Evolutionary conservation across 2,329 filamentous ascomycete genomes (phyloP).

Genomic region (Xylariales sp.): DNA sequence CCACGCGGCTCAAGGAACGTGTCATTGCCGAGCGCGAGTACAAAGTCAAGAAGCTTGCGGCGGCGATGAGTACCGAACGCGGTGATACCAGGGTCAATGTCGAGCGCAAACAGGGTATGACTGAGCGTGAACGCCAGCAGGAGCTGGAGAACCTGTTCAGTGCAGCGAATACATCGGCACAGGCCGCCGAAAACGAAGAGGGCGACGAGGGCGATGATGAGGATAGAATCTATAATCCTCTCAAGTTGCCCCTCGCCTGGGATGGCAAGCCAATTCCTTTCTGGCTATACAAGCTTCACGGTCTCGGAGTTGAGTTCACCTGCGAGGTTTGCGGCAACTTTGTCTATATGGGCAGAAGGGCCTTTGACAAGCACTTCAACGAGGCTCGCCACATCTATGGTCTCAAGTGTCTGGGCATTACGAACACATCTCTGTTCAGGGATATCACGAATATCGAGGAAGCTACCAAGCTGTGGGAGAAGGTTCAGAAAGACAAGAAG

Average conservation of each 20-base stretch:
- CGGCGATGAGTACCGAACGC: constrained; percentile 80
- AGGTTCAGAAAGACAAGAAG: constrained; percentile 83
- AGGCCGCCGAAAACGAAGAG: constrained; percentile 43
- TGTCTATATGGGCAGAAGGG: constrained; percentile 95
- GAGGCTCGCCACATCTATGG: constrained; percentile 91
- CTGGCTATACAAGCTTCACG: constrained; percentile 97
- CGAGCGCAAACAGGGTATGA: constrained; percentile 96
- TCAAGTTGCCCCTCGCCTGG: constrained; percentile 95
- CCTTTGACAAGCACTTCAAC: constrained; percentile 98
- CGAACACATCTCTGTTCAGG: constrained; percentile 82
- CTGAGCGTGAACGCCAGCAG: constrained; percentile 88
- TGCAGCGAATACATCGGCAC: constrained; percentile 38
- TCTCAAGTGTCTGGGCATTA: constrained; percentile 89
- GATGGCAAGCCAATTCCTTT: constrained; percentile 98
- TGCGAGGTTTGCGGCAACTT: constrained; percentile 98
- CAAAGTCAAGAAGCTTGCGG: constrained; percentile 72
- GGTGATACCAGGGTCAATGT: constrained; percentile 90
- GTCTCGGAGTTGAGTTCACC: constrained; percentile 86
- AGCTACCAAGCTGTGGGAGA: constrained; percentile 84
- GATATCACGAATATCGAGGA: constrained; percentile 93
- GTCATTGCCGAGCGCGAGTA: constrained; percentile 87
- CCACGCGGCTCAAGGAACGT: constrained; percentile 72
- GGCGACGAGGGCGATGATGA: constrained; percentile 73
- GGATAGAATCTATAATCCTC: constrained; percentile 91
- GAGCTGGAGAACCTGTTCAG: constrained; percentile 83